Evolutionary conservation across 352 stramenopile genomes (phyloP).

Genomic region (Globisporangium parvum): DNA sequence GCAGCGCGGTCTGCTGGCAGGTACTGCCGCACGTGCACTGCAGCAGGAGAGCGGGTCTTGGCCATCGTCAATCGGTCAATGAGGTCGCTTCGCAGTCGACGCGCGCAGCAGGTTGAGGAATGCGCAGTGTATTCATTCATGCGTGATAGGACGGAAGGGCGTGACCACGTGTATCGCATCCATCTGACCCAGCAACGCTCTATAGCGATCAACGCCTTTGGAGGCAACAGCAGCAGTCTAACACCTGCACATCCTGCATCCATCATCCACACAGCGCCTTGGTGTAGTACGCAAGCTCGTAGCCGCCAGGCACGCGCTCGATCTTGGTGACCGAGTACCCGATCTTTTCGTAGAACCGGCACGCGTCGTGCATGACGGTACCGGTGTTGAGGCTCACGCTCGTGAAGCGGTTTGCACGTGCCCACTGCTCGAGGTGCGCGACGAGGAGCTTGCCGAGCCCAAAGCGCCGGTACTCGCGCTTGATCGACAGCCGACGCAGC

Average conservation of each 20-base stretch:
- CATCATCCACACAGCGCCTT: constrained; percentile 5
- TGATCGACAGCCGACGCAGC: constrained; percentile 25
- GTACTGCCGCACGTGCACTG: constrained; percentile 10
- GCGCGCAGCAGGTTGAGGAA: no score
- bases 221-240: background rate
- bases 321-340: constrained; percentile 13
- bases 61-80: background rate
- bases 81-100: no score
- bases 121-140: background rate
- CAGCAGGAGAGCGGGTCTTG: background rate
- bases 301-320: constrained; percentile 5
- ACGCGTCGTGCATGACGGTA: constrained; percentile 11
- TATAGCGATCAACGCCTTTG: background rate
- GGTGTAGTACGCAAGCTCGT: constrained; percentile 13
- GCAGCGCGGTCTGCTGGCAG: background rate
- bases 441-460: constrained; percentile 22
- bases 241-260: background rate
- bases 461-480: constrained; percentile 14
- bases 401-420: constrained; percentile 4
- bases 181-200: background rate
- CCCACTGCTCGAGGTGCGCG: constrained; percentile 16
- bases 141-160: background rate
- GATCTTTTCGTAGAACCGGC: constrained; percentile 8
- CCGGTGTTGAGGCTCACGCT: constrained; percentile 15
- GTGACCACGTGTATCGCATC: background rate